Base-by-base conservation (phyloP, 306 rosid genomes). In the Castanopsis chinensis region DNA sequence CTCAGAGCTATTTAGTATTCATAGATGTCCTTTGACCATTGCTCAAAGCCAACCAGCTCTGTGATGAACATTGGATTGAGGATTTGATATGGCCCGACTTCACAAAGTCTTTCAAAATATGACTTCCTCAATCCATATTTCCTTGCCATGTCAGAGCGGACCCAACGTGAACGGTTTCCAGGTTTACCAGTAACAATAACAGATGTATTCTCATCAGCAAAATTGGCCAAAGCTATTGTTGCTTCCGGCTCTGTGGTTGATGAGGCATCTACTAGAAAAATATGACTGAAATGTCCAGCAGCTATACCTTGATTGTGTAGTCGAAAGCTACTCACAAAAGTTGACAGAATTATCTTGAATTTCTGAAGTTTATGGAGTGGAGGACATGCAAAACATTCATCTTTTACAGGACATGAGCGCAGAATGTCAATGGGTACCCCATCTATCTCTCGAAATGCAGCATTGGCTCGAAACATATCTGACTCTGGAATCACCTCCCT, bases 231-330 rank as follows among this genome's bases (percentile, higher is more conserved):
- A 54, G 86, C 43, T 12, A 84, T 78, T 52, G 79, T 0, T 3
- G 76, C 71, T 76, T 82, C 86, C 0, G 83, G 90, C 75, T 87
- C 83, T 5, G 67, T 84, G 51, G 84, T 74, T 52, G 71, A 63
- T 3, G 85, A 79, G 74, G 88, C 80, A 79, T 87, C 90, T 58
- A 87, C 79, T 73, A 79, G 74, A 45, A 84, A 87, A 54, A 76
- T 73, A 64, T 84, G 88, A 43, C 73, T 87, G 10, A 84, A 82
- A 59, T 87, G 88, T 52, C 83, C 53, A 5, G 53, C 53, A 49
- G 15, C 15, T 49, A 49, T 49, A 13, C 53, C 53, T 49, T 49
- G 15, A 49, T 49, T 49, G 53, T 12, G 15, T 0, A 49, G 53
- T 49, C 53, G 53, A 49, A 76, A 87, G 52, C 81, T 60, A 64